These are phyloP conservation scores for Ceratobasidium papillatum DNA, from an alignment of 1,284 basidiomycete genomes.

Conservation along the genomic window DNA sequence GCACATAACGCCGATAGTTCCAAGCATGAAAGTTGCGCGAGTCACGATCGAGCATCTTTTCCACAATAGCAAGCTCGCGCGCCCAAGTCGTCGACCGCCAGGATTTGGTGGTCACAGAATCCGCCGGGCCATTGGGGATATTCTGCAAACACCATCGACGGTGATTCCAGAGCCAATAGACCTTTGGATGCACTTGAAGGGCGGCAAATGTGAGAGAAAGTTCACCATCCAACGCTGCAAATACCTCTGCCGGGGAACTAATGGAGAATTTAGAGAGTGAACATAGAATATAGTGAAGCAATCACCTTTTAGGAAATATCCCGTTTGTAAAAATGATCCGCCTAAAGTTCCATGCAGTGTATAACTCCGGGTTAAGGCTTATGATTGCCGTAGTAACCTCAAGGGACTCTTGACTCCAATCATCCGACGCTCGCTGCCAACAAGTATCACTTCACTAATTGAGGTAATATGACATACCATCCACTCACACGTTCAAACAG, in stretches of 20 bases:
- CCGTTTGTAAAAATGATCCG: slow-evolving; percentile 78
- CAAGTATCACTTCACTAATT: slow-evolving; percentile 4
- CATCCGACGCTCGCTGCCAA: slow-evolving; percentile 69
- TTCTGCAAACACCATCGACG: slow-evolving; percentile 91
- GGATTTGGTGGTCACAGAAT: slow-evolving; percentile 47
- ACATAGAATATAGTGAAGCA: neutral
- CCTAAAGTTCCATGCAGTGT: slow-evolving; percentile 93
- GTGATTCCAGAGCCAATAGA: slow-evolving; percentile 98
- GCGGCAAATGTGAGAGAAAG: slow-evolving; percentile 81
- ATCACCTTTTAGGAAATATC: slow-evolving; percentile 73
- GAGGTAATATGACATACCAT: neutral
- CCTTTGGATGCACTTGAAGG: slow-evolving; percentile 86
- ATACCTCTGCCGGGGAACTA: slow-evolving; percentile 70
- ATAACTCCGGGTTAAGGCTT: slow-evolving; percentile 87
- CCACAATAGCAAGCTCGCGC: slow-evolving; percentile 82
- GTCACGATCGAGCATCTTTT: slow-evolving; percentile 89
- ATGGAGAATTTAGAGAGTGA: neutral
- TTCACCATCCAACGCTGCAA: slow-evolving; percentile 73
- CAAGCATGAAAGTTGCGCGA: slow-evolving; percentile 93
- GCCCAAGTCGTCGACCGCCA: slow-evolving; percentile 85
- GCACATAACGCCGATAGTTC: slow-evolving; percentile 87
- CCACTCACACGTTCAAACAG: slow-evolving; percentile 70
- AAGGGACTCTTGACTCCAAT: slow-evolving; percentile 75
- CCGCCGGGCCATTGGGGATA: slow-evolving; percentile 73
- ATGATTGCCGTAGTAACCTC: slow-evolving; percentile 78